A percentile compares a stretch with the other conserved stretches of the same genome.
Conservation (phyloP, 2,329 filamentous ascomycete species). For the Claviceps capensis region DNA sequence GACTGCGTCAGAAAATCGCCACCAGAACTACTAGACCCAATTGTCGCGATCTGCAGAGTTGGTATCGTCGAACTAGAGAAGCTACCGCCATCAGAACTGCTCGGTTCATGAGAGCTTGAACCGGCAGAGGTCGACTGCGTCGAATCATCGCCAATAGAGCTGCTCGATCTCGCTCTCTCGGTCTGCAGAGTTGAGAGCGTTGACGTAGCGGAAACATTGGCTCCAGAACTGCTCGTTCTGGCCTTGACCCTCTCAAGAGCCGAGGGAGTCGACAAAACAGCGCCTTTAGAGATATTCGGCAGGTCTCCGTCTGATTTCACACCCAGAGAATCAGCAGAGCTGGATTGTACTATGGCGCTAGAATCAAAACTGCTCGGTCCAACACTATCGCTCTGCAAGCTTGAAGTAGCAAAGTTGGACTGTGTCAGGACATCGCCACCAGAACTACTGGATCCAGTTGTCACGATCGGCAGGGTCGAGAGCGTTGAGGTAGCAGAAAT, state of each 20-base stretch:
- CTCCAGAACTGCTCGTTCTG: too few species aligned
- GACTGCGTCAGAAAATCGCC: too few species aligned
- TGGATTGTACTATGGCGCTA: background rate
- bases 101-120: too few species aligned
- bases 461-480: background rate
- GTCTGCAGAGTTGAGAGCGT: background rate
- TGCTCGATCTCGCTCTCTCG: background rate
- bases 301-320: background rate
- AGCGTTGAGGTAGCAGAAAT: too few species aligned
- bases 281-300: background rate
- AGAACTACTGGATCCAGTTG: too few species aligned
- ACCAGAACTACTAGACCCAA: too few species aligned
- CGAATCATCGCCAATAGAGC: background rate
- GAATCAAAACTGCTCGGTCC: background rate
- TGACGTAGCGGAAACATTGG: background rate
- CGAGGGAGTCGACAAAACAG: background rate
- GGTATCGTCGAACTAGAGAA: too few species aligned
- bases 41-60: too few species aligned
- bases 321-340: background rate
- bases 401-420: background rate
- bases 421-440: too few species aligned
- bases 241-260: background rate
- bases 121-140: too few species aligned
- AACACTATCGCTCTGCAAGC: background rate
- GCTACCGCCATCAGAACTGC: too few species aligned